Evolutionary conservation across 2,329 filamentous ascomycete genomes (phyloP), one percentile per base, ranked within the genome.

Genomic region (Cyanodermella asteris): DNA sequence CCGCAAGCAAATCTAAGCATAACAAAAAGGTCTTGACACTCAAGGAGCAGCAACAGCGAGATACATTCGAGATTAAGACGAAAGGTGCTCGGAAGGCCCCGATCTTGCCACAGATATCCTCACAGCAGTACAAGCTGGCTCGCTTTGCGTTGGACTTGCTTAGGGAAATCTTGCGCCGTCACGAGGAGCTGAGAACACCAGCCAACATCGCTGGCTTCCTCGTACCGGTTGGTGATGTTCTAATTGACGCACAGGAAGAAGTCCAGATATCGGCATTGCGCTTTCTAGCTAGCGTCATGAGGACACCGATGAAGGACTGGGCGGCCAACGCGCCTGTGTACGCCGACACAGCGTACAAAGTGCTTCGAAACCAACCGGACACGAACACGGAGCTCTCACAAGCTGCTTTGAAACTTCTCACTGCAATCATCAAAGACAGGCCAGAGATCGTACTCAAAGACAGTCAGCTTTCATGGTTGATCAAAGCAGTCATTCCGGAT

Each of bases 81-180:
- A 74, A 73, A 42, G 72, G 71, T 5, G 70, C 72, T 7, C 80
- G 74, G 44, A 78, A 75, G 46, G 70, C 65, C 28, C 66, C 69
- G 12, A 68, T 72, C 17, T 65, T 73, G 17, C 70, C 72, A 25
- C 65, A 61, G 19, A 81, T 72, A 1, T 74, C 72, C 28, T 77
- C 76, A 26, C 73, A 91, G 42, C 69, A 72, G 2, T 76, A 82
- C 56, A 97, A 94, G 52, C 61, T 97, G 18, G 66, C 75, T 20
- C 69, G 75, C 11, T 97, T 97, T 44, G 69, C 81, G 1, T 56
- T 97, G 27, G 87, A 94, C 40, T 64, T 91, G 22, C 58, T 94
- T 16, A 70, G 87, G 26, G 70, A 75, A 3, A 64, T 90, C n/a
- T 51, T 93, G 31, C 78, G 77, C 40, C 91, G 91, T 44, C 70